phyloP scores from a whole-genome alignment of 2,329 filamentous ascomycete species.

The Rhinocladiella mackenziei region DNA sequence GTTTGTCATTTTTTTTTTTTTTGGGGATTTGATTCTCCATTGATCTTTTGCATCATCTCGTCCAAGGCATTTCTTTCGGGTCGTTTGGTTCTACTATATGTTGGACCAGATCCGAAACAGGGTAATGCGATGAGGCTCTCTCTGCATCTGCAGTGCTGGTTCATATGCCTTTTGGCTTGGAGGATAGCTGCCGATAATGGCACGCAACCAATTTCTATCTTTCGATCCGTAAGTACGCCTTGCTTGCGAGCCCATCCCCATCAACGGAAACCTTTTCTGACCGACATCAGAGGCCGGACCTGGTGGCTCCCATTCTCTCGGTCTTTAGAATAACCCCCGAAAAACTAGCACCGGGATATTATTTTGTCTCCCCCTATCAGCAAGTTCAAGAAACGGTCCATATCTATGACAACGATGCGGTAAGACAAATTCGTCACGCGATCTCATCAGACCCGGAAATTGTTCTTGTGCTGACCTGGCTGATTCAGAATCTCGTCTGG shows the following conservation, averaged over 20 bases:
- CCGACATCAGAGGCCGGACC: conserved; percentile 37
- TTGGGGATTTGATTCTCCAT: too few species aligned
- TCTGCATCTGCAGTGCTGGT: conserved; percentile 12
- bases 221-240: conserved; percentile 36
- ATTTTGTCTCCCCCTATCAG: conserved; percentile 50
- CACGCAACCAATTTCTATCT: conserved; percentile 32
- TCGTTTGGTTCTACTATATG: conserved; percentile 9
- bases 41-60: background rate
- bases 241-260: background rate
- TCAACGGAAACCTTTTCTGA: conserved; percentile 5
- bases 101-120: conserved; percentile 1
- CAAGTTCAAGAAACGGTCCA: conserved; percentile 48
- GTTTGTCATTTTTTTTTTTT: background rate
- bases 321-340: conserved; percentile 32
- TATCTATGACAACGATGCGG: conserved; percentile 50
- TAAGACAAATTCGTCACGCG: too few species aligned
- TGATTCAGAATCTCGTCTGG: conserved; percentile 50
- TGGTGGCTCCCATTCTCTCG: conserved; percentile 37
- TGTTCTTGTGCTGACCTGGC: too few species aligned
- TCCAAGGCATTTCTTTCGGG: background rate
- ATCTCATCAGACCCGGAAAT: too few species aligned
- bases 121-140: conserved; percentile 13
- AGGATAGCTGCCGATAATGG: conserved; percentile 31
- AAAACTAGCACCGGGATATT: conserved; percentile 46
- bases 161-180: conserved; percentile 28